Evolutionary conservation across 371 early-diverging fungal genomes (phyloP).

Genomic region (Lichtheimia corymbifera): DNA sequence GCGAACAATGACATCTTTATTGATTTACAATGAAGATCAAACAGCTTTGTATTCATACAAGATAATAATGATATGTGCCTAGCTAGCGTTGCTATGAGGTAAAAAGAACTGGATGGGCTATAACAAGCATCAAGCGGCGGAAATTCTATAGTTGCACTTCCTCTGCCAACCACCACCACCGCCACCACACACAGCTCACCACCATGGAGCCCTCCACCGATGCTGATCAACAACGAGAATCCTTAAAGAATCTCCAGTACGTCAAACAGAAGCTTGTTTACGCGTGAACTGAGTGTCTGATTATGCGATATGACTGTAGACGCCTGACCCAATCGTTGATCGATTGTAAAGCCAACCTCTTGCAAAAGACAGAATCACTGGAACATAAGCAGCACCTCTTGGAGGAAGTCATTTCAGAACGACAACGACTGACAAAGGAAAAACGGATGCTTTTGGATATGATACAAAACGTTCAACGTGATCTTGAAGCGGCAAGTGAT

Average conservation of each 20-base stretch:
- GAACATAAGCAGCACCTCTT: constrained; percentile 36
- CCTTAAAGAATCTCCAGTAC: constrained; percentile 10
- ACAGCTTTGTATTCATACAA: no score
- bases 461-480: constrained; percentile 44
- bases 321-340: constrained; percentile 21
- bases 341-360: constrained; percentile 38
- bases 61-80: no score
- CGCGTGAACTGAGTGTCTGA: not conserved
- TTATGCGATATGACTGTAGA: not conserved
- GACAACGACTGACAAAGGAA: constrained; percentile 40
- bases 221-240: constrained; percentile 1
- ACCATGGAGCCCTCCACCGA: no score
- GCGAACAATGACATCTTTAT: no score
- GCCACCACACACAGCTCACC: no score
- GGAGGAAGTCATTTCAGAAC: constrained; percentile 41
- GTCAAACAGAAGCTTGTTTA: not conserved
- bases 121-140: no score
- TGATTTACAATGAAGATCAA: no score
- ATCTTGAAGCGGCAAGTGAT: constrained; percentile 36
- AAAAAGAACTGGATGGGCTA: no score
- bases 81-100: no score
- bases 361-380: constrained; percentile 36
- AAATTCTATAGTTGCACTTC: no score
- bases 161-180: no score
- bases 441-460: constrained; percentile 38